Conservation (phyloP, 1,284 basidiomycete genomes). For the Papiliotrema terrestris region DNA sequence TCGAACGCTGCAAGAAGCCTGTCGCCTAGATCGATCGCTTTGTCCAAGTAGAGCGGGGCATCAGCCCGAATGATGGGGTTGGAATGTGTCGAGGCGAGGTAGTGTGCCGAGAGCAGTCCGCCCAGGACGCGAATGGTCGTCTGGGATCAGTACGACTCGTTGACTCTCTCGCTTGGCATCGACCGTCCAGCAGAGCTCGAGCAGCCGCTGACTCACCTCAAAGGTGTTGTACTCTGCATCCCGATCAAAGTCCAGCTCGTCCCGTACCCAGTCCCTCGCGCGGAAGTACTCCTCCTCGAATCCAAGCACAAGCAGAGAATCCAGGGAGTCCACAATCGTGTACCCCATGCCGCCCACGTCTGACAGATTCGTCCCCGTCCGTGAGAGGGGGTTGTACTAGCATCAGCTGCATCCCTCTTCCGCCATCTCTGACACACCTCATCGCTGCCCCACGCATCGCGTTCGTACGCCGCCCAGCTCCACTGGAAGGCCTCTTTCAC, state of each 20-base stretch:
- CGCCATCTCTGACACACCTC: neutral
- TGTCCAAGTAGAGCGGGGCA: constrained; percentile 67
- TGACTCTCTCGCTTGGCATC: too few relatives aligned
- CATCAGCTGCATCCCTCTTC: too few relatives aligned
- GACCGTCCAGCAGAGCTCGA: too few relatives aligned
- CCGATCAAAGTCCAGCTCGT: constrained; percentile 68
- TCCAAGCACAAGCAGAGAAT: constrained; percentile 83
- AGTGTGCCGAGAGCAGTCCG: constrained; percentile 77
- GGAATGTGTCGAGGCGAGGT: constrained; percentile 53
- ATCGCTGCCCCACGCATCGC: constrained; percentile 72
- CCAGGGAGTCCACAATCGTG: constrained; percentile 75
- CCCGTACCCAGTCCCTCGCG: constrained; percentile 73
- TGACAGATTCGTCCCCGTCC: constrained; percentile 71
- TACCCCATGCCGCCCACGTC: constrained; percentile 76
- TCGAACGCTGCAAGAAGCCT: constrained; percentile 82
- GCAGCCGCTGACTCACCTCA: constrained; percentile 78
- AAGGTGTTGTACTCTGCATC: constrained; percentile 85
- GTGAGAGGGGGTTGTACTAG: constrained; percentile 71
- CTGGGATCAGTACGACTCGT: constrained; percentile 38
- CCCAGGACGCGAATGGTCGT: constrained; percentile 78
- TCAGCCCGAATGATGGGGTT: constrained; percentile 51
- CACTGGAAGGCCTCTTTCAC: constrained; percentile 75
- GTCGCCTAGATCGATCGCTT: constrained; percentile 75
- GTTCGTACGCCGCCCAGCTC: constrained; percentile 63
- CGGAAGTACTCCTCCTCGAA: constrained; percentile 72